Conservation (phyloP, 208 protist species). For the Novymonas esmeraldas region DNA sequence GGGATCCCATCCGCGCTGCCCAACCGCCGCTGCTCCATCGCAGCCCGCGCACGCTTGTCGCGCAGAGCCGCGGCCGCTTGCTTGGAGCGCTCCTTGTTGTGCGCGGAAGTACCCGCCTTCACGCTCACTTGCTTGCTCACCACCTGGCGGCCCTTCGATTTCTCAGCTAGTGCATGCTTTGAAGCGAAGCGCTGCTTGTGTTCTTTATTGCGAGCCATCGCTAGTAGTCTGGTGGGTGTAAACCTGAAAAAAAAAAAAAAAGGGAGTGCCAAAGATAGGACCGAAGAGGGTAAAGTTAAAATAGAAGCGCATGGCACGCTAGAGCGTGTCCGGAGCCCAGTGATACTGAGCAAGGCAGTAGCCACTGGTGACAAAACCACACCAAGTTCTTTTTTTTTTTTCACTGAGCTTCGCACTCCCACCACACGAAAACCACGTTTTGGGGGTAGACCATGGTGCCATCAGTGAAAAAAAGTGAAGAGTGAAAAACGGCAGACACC, state of each 20-base stretch:
- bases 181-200: constrained; percentile 66
- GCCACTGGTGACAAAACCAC: too few relatives aligned
- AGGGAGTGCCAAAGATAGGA: too few relatives aligned
- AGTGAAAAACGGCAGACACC: too few relatives aligned
- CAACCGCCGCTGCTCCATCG: constrained; percentile 54
- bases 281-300: too few relatives aligned
- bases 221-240: background rate
- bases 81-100: constrained; percentile 53
- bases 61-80: constrained; percentile 50
- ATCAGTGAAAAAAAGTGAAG: too few relatives aligned
- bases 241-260: background rate
- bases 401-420: too few relatives aligned
- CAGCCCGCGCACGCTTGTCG: constrained; percentile 51
- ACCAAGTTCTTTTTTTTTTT: too few relatives aligned
- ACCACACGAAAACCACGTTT: too few relatives aligned
- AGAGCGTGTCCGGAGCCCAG: too few relatives aligned
- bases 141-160: constrained; percentile 70
- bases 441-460: too few relatives aligned
- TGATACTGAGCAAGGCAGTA: too few relatives aligned
- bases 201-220: constrained; percentile 80
- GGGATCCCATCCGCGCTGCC: constrained; percentile 54
- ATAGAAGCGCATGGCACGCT: too few relatives aligned
- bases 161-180: constrained; percentile 54
- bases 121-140: constrained; percentile 34
- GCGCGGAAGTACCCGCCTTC: constrained; percentile 44